Evolutionary conservation across 768 basidiomycete genomes (phyloP), one percentile per base, ranked within the genome.

Genomic region (Rubroboletus pulcherrimus): DNA sequence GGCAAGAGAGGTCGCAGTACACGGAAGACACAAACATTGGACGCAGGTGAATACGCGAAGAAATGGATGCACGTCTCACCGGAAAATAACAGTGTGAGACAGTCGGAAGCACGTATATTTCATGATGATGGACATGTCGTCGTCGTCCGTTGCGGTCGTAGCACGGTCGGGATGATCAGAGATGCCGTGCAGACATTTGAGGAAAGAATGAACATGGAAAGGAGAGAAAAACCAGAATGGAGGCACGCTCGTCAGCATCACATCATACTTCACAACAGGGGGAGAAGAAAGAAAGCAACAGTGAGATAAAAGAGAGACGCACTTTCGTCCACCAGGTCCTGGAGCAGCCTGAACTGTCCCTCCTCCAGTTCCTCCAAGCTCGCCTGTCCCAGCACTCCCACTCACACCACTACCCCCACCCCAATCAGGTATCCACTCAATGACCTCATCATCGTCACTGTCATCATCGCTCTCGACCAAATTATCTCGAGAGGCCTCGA

Each of bases 371-470:
- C 62, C 53, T 49, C 54, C 49, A 3, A 12, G 14, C 5, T 35
- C 59, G 5, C 57, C 46, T 0, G 45, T 38, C 14, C 51, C 49
- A 8, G 42, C 39, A 24, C 30, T 51, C 33, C 43, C 41, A 6
- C 54, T 57, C 6, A 46, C 19, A 33, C 41, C 54, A 35, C 38
- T 43, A 38, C 45, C 38, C 3, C 45, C 49, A 37, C 55, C 53
- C 33, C 41, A 26, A 12, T 64, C 63, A 57, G 53, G 55, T 7
- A 57, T 47, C 63, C 59, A 66, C 24, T 71, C 69, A 21, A 51
- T 29, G 21, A 63, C 44, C 2, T 71, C 70, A 1, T 72, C 70
- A 1, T 71, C 69, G 0, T 71, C 70, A 9, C 67, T 72, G 2
- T 71, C 70, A 21, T 65, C 63, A 2, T 71, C 71, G 21, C 70